A percentile compares a stretch with the other conserved stretches of the same genome.
Conservation (phyloP, 768 basidiomycete species). For the Rhizopogon sp. region DNA sequence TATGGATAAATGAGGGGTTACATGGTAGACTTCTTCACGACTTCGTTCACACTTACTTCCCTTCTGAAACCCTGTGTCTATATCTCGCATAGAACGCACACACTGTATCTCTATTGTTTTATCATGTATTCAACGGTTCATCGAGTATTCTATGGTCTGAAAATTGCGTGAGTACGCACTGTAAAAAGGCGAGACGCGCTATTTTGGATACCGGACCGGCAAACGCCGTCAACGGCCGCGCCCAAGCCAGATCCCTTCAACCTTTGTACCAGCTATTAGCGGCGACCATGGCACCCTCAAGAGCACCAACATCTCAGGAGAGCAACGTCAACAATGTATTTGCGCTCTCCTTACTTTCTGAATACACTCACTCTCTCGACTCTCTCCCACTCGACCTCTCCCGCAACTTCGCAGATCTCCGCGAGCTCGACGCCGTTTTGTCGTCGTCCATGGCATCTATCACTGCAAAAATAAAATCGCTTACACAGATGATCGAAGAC, state of each 20-base stretch:
- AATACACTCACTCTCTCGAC: slow-evolving; percentile 91
- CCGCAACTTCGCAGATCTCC: slow-evolving; percentile 90
- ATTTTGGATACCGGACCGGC: slow-evolving; percentile 21
- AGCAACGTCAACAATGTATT: slow-evolving; percentile 43
- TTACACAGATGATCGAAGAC: slow-evolving; percentile 74
- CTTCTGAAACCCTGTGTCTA: slow-evolving; percentile 17
- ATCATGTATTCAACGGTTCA: slow-evolving; percentile 1
- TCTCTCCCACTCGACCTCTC: slow-evolving; percentile 92
- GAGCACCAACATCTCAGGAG: slow-evolving; percentile 23
- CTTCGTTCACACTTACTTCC: background rate
- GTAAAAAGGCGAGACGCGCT: no score
- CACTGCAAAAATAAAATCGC: slow-evolving; percentile 69
- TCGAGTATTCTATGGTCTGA: no score
- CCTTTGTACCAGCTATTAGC: background rate
- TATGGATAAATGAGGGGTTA: background rate
- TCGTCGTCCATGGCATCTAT: slow-evolving; percentile 82
- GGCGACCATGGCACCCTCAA: slow-evolving; percentile 33
- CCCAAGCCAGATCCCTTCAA: background rate
- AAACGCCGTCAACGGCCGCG: slow-evolving; percentile 15
- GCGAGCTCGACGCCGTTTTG: slow-evolving; percentile 97
- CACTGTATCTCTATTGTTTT: slow-evolving; percentile 17
- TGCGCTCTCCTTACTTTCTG: slow-evolving; percentile 65
- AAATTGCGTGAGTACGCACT: no score
- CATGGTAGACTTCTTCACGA: slow-evolving; percentile 5
- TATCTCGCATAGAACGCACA: slow-evolving; percentile 14